Evolutionary conservation across 306 rosid genomes (phyloP).

Genomic region (Quercus agrifolia): DNA sequence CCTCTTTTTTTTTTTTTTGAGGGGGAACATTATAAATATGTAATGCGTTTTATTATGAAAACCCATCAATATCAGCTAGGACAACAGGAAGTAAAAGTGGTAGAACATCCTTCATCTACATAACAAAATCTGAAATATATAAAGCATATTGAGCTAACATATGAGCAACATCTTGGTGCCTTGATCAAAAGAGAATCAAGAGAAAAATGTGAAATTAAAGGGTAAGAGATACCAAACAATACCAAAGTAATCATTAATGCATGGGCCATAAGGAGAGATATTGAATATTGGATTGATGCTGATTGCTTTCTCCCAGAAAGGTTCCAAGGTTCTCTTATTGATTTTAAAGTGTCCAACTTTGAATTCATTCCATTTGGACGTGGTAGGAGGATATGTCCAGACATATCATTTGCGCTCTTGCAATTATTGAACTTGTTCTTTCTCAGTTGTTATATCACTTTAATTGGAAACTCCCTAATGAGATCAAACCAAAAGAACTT

Average conservation of each 20-base stretch:
- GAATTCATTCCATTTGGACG: conserved; percentile 11
- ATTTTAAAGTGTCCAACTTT: not conserved
- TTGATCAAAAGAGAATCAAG: conserved; percentile 24
- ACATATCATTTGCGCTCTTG: too few relatives aligned
- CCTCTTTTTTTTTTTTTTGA: not conserved
- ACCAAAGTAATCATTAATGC: conserved; percentile 28
- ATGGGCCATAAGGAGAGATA: conserved; percentile 41
- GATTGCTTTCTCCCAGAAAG: conserved; percentile 18
- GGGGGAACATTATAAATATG: too few relatives aligned
- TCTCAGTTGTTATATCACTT: not conserved
- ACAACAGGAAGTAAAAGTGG: too few relatives aligned
- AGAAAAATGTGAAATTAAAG: conserved; percentile 22
- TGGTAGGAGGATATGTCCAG: too few relatives aligned
- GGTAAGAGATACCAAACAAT: conserved; percentile 25
- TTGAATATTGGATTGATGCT: conserved; percentile 19
- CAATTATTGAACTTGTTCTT: too few relatives aligned
- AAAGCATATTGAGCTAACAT: too few relatives aligned
- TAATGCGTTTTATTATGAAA: too few relatives aligned
- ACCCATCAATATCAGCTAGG: too few relatives aligned
- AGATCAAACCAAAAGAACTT: not conserved
- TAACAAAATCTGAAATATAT: too few relatives aligned
- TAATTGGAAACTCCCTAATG: conserved; percentile 13
- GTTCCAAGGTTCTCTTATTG: not conserved
- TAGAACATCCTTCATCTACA: too few relatives aligned
- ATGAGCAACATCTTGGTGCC: not conserved